phyloP scores from a whole-genome alignment of 257 asterid genomes.

The Solanum infundibuliforme region DNA sequence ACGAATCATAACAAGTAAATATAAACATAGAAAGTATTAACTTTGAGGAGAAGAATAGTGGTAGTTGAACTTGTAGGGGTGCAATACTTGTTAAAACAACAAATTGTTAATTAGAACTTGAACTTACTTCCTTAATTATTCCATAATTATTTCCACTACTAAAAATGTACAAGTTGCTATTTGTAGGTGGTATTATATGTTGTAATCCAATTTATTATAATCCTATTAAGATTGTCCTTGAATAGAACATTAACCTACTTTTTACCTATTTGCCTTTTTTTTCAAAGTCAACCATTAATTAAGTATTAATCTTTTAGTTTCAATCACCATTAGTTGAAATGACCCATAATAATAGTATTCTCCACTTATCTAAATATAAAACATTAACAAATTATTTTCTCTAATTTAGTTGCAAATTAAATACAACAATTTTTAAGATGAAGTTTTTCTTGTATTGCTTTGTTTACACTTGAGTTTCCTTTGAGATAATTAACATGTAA shows the following conservation, averaged over 20 bases:
- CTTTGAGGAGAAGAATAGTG: no score
- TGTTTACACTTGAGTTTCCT: background rate
- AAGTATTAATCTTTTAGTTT: background rate
- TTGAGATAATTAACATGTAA: background rate
- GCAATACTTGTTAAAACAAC: background rate
- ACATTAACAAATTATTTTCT: background rate
- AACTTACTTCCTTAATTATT: background rate
- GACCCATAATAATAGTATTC: background rate
- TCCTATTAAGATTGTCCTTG: background rate
- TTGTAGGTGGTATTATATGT: background rate
- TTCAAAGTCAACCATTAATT: background rate
- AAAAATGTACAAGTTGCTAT: background rate
- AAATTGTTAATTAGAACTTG: background rate
- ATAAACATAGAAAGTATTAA: rapidly evolving
- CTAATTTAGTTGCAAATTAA: background rate
- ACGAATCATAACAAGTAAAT: no score
- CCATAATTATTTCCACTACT: background rate
- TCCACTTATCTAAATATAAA: background rate
- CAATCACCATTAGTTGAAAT: background rate
- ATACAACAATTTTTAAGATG: background rate
- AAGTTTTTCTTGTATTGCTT: background rate
- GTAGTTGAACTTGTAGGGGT: background rate
- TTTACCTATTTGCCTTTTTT: background rate
- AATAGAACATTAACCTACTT: background rate
- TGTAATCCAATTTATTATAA: background rate